phyloP scores from a whole-genome alignment of 169 alveolate genomes.

The Perkinsus olseni region DNA sequence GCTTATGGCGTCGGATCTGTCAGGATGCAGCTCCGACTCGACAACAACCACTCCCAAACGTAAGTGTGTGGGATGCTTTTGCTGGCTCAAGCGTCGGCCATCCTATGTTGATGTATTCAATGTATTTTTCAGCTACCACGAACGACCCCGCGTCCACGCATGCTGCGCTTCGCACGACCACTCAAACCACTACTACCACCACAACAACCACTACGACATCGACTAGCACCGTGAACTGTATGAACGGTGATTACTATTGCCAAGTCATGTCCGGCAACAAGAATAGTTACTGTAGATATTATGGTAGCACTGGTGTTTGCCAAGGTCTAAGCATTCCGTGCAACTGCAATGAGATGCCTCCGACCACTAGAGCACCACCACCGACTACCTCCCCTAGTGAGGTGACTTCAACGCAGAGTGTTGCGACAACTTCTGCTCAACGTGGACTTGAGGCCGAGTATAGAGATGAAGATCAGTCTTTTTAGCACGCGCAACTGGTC shows the following conservation, averaged over 20 bases:
- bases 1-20: not conserved
- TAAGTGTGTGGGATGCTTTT: not conserved
- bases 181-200: not conserved
- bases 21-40: not conserved
- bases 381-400: not conserved
- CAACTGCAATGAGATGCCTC: not conserved
- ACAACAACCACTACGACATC: not conserved
- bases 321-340: not conserved
- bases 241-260: not conserved
- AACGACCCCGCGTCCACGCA: not conserved
- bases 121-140: not conserved
- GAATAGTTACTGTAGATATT: not conserved
- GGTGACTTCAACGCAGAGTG: not conserved
- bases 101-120: not conserved
- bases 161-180: not conserved
- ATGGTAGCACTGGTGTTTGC: not conserved
- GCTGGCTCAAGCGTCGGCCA: too few species aligned
- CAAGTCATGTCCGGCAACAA: not conserved
- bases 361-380: not conserved
- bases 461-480: not conserved
- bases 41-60: not conserved
- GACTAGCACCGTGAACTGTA: not conserved
- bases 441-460: not conserved
- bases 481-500: not conserved
- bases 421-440: not conserved